Percentiles rank a stretch among this genome's conserved stretches.
Evolutionary conservation across 257 asterid genomes (phyloP).

Genomic region (Vinca minor): DNA sequence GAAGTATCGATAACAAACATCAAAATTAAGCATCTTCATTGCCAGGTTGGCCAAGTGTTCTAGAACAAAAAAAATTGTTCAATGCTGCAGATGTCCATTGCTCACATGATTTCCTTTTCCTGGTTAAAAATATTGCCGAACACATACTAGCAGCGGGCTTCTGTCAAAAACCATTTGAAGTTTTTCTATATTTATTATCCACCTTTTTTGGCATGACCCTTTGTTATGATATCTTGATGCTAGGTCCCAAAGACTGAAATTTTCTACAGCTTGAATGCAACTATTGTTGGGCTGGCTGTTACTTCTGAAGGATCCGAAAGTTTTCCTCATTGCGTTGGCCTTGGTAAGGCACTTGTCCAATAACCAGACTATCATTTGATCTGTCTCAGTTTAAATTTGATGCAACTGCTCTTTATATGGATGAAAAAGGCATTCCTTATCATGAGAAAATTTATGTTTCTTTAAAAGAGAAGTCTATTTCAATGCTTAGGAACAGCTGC

Average conservation of each 20-base stretch:
- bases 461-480: not conserved
- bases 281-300: conserved; percentile 75
- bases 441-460: too few relatives aligned
- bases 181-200: conserved; percentile 7
- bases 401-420: not conserved
- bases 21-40: conserved; percentile 66
- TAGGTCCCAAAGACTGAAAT: conserved; percentile 63
- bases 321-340: conserved; percentile 75
- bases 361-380: not conserved
- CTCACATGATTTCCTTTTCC: not conserved
- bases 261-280: conserved; percentile 84
- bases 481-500: not conserved
- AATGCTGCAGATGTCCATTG: not conserved
- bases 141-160: not conserved
- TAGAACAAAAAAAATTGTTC: conserved; percentile 3
- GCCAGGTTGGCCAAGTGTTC: conserved; percentile 50
- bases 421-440: not conserved
- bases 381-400: not conserved
- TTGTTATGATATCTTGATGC: conserved; percentile 21
- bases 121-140: not conserved
- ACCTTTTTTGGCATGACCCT: not conserved
- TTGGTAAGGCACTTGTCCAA: conserved; percentile 47
- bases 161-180: not conserved
- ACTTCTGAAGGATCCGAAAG: conserved; percentile 40
- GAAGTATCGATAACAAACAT: conserved; percentile 57